Evolutionary conservation across 257 asterid genomes (phyloP).

Genomic region (Jacaranda mimosifolia): DNA sequence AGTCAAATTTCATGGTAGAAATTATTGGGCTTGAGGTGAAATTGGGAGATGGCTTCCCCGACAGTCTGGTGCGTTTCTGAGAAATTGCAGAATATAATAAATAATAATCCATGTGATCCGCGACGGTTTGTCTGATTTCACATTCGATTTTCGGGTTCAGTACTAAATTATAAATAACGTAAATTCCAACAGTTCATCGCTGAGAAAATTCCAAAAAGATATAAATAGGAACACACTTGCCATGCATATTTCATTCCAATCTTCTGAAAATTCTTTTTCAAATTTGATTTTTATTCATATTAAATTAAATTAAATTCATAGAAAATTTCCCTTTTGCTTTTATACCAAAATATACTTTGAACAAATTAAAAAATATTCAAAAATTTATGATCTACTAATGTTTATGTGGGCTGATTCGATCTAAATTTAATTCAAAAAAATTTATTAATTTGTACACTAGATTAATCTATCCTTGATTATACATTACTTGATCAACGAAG

Average conservation of each 20-base stretch:
- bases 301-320: too few species aligned
- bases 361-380: too few species aligned
- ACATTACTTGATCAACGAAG: too few species aligned
- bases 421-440: too few species aligned
- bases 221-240: background rate
- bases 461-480: too few species aligned
- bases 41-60: background rate
- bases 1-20: background rate
- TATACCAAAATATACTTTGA: too few species aligned
- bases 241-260: background rate
- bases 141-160: background rate
- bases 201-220: background rate
- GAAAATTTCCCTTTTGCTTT: too few species aligned
- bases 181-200: background rate
- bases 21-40: background rate
- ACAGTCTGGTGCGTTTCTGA: background rate
- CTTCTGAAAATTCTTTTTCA: too few species aligned
- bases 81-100: background rate
- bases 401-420: too few species aligned
- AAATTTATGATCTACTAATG: too few species aligned
- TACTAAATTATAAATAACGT: background rate
- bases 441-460: too few species aligned
- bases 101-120: conserved; percentile 21
- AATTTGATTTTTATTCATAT: too few species aligned
- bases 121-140: background rate